Evolutionary conservation across 306 rosid genomes (phyloP), one percentile per base, ranked within the genome.

Genomic region (Cucumis cinereus): DNA sequence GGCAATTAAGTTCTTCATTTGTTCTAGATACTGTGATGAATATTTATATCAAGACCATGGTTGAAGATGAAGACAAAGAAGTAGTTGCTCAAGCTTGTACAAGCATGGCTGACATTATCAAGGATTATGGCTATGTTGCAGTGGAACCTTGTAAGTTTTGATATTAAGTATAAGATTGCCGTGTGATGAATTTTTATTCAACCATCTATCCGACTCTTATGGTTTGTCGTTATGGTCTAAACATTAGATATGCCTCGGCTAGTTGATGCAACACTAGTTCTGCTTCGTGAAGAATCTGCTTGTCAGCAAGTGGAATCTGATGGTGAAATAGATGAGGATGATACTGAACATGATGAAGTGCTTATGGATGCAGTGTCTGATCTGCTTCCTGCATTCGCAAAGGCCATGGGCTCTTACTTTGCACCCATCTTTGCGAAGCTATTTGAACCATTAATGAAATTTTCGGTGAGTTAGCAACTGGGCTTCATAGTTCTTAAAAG

Each of bases 281-380:
- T 95, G 76, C 93, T 95, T 43, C 88, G 85, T 66, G 98, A 92
- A 87, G 84, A 95, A 78, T 92, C 98, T 28, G 89, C 90, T 77
- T 95, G 99, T 83, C 99, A 95, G 86, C 89, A 56, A 81, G 78
- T 78, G 78, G 98, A 82, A 75, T 90, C 95, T 5, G 98, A 89
- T 59, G 83, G 93, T 83, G 99, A 95, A 59, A 80, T 89, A 67
- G 98, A 95, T 67, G 98, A 92, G 28, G 97, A 82, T 76, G 98
- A 88, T 82, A 76, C 89, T 74, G 75, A 81, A 72, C 99, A 92
- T 11, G 96, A 95, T 73, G 98, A 92, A 88, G 89, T 90, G 41
- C 97, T 95, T 40, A 92, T 95, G 98, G 99, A 95, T 76, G 98
- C 98, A 41, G 98, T 95, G 79, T 92, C 96, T 74, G 99, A 95